Base-by-base conservation (phyloP, 2,329 filamentous ascomycete species). In the Septoria petroselini region DNA sequence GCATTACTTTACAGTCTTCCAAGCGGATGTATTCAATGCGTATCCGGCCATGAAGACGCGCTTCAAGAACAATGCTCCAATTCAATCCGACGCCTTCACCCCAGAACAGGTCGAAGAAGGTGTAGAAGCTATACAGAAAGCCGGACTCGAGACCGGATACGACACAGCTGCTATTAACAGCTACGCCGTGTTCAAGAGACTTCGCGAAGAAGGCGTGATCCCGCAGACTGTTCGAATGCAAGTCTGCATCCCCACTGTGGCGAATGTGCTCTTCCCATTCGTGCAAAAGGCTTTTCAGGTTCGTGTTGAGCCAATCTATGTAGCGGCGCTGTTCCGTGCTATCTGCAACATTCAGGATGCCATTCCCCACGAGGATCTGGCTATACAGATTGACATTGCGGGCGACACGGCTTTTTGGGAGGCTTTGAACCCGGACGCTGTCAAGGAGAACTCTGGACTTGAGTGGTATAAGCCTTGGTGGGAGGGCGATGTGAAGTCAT, bases 381-480 rank as follows among this genome's bases (percentile, higher is more conserved):
- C 66, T 2, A 65, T 71, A 7, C 68, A 71, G 50, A 61, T 68
- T 41, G 69, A 71, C 46, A 41, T 66, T 3, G 63, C 67, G 2
- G 47, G 58, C 14, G 68, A 70, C 30, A 66, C 68, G 14, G 67
- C 65, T 7, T 60, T 62, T 35, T 61, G 68, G 49, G 66, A 69
- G 43, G 55, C 54, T 2, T 54, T 48, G 1, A 49, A 54, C 29
- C 54, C 51, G 9, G 29, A 52, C 9, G 35, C 47, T 11, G 43
- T 52, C 7, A 52, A 48, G 38, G 52, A 50, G 35, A 47, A 57
- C 19, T 38, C 41, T 25, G 62, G 57, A 15, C 50, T 56, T 23
- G 45, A 52, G 7, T 54, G 51, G 39, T 62, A 57, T 46, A 52
- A 61, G 50, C 64, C 68, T n/a, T 73, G 65, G 61, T 73, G 55